Base-by-base conservation (phyloP, 163 green algal genomes). In the Prototheca wickerhamii region DNA sequence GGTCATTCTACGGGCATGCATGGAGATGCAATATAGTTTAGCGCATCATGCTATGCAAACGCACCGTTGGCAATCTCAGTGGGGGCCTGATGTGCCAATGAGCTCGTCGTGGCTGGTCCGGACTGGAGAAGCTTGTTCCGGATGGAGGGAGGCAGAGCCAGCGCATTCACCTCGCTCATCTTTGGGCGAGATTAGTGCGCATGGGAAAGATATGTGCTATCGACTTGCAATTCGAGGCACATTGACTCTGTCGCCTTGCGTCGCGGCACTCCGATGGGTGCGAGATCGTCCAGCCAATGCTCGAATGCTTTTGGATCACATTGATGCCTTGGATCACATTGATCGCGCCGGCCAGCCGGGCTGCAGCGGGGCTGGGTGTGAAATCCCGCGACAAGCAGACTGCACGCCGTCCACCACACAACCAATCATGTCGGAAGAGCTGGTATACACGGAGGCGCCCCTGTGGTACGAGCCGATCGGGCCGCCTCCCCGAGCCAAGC, bases 61-160 rank as follows among this genome's bases (percentile, higher is more conserved):
- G 23, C 25, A 72, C 72, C 72, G 51, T 32, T 62, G 3, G 75
- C 68, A 3, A 82, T 50, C n/a, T 76, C 56, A 15, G 72, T 31
- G 7, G 71, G 73, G 18, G 43, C 46, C 50, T 69, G 46, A 1
- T 33, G 63, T 4, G 52, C 58, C 29, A 82, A 43, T 6, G 82
- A 73, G 0, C 18, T 67, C 12, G 51, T 60, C 10, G 56, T 74
- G 8, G 61, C 23, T 40, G 70, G 75, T 18, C 74, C 74, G 23
- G 65, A 56, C 54, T 29, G 31, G 3, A 67, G 50, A 37, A 81
- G 61, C 58, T 81, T 78, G 35, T 79, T 32, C 10, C 74, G 61
- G 43, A 78, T 30, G n/a, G 25, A 53, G 4, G 71, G 65, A 30
- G 32, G 53, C 3, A 77, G 33, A 2, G 63, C 43, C 49, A 73